These are phyloP conservation scores for Nematocida ausubeli DNA, from an alignment of 371 early-diverging fungal genomes.

Conservation along the genomic window DNA sequence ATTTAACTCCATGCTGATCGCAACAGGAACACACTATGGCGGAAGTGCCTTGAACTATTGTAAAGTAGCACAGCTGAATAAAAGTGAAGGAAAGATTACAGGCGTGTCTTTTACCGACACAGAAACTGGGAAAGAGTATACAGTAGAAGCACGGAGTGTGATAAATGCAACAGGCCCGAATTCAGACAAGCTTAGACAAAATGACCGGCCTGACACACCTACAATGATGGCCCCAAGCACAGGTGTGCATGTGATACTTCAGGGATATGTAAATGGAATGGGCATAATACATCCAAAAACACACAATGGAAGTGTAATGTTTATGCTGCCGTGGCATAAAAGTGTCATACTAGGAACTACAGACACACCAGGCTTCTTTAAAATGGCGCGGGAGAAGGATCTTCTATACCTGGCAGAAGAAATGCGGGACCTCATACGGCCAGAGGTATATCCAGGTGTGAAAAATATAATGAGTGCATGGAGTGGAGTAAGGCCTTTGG, in stretches of 20 bases:
- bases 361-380: slow-evolving; percentile 72
- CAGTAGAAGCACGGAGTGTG: slow-evolving; percentile 80
- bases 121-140: slow-evolving; percentile 80
- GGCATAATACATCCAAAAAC: slow-evolving; percentile 93
- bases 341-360: slow-evolving; percentile 95
- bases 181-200: slow-evolving; percentile 75
- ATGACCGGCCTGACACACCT: slow-evolving; percentile 73
- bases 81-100: slow-evolving; percentile 72
- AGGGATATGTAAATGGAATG: slow-evolving; percentile 86
- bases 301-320: slow-evolving; percentile 90
- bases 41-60: slow-evolving; percentile 88
- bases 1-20: slow-evolving; percentile 86
- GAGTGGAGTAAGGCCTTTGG: slow-evolving; percentile 94
- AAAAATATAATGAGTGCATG: slow-evolving; percentile 90
- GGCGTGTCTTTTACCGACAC: slow-evolving; percentile 79
- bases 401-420: slow-evolving; percentile 88
- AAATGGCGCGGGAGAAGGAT: slow-evolving; percentile 76
- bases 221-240: slow-evolving; percentile 86
- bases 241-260: slow-evolving; percentile 89
- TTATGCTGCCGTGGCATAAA: slow-evolving; percentile 95
- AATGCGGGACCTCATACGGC: slow-evolving; percentile 78
- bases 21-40: slow-evolving; percentile 86
- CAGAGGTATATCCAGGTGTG: slow-evolving; percentile 81
- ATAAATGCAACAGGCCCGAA: slow-evolving; percentile 84
- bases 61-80: slow-evolving; percentile 77